Evolutionary conservation across 768 basidiomycete species (phyloP).

Genomic region (Amanita fuliginea): DNA sequence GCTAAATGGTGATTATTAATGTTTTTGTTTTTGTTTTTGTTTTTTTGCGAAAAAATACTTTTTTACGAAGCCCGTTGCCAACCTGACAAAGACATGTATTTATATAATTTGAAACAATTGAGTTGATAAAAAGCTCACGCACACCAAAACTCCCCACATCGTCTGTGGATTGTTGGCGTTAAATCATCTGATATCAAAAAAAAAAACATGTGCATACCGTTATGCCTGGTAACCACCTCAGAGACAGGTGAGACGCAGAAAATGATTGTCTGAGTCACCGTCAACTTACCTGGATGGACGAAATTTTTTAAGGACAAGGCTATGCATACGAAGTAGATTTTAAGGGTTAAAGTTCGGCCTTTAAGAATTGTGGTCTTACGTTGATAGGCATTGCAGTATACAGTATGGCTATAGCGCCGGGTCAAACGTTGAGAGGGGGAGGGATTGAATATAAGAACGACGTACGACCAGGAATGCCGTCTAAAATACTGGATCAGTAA

Average conservation of each 20-base stretch:
- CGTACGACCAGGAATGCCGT: no score
- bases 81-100: conserved; percentile 22
- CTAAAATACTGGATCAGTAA: no score
- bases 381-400: no score
- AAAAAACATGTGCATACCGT: conserved; percentile 26
- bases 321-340: conserved; percentile 9
- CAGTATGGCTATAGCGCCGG: no score
- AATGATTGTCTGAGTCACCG: no score
- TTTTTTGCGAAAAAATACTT: conserved; percentile 32
- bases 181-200: conserved; percentile 2
- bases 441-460: no score
- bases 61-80: conserved; percentile 56
- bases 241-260: no score
- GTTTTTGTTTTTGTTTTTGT: no score
- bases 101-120: not conserved
- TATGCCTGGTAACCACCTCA: conserved; percentile 55
- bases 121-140: conserved; percentile 8
- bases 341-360: no score
- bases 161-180: conserved; percentile 22
- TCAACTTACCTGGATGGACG: conserved; percentile 43
- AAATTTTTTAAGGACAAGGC: conserved; percentile 48
- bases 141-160: conserved; percentile 58
- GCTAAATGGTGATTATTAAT: not conserved
- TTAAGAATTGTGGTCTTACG: not conserved
- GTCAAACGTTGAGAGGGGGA: no score